Evolutionary conservation across 805 yeast genomes (phyloP).

Genomic region (Cyberlindnera xishuangbannaensis): DNA sequence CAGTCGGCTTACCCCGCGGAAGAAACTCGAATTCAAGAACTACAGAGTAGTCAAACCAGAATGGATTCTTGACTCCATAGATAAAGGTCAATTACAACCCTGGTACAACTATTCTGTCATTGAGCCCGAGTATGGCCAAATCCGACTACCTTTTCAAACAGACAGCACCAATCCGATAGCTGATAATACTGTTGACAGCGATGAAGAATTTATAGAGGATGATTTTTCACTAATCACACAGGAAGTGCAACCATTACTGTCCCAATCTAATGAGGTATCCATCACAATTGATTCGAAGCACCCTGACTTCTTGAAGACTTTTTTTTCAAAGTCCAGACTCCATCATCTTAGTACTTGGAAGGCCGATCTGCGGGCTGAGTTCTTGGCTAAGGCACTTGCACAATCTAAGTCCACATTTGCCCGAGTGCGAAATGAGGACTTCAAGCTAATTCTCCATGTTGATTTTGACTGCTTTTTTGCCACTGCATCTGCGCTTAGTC

Average conservation of each 20-base stretch:
- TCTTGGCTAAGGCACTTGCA: conserved; percentile 42
- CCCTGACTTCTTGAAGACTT: conserved; percentile 66
- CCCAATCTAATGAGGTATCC: conserved; percentile 2
- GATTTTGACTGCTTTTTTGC: conserved; percentile 96
- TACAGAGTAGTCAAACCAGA: conserved; percentile 74
- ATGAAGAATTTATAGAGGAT: conserved; percentile 10
- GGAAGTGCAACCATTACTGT: conserved; percentile 2
- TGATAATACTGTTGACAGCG: conserved; percentile 5
- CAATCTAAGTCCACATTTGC: conserved; percentile 13
- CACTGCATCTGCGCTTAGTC: conserved; percentile 62
- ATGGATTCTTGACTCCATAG: conserved; percentile 72
- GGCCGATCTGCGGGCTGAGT: conserved; percentile 58
- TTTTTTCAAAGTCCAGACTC: conserved; percentile 75
- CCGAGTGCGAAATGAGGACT: conserved; percentile 1
- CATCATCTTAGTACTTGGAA: conserved; percentile 91
- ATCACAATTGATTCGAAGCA: conserved; percentile 54
- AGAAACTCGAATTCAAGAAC: conserved; percentile 55
- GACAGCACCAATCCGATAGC: background rate
- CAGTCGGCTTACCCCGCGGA: conserved; percentile 69
- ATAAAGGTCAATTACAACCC: conserved; percentile 39
- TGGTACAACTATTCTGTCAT: conserved; percentile 68
- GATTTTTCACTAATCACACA: conserved; percentile 1
- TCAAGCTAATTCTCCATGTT: conserved; percentile 56
- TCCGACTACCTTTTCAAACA: conserved; percentile 26
- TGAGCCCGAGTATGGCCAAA: conserved; percentile 51